Evolutionary conservation across 805 yeast genomes (phyloP).

Genomic region (Candida xiaguanensis): DNA sequence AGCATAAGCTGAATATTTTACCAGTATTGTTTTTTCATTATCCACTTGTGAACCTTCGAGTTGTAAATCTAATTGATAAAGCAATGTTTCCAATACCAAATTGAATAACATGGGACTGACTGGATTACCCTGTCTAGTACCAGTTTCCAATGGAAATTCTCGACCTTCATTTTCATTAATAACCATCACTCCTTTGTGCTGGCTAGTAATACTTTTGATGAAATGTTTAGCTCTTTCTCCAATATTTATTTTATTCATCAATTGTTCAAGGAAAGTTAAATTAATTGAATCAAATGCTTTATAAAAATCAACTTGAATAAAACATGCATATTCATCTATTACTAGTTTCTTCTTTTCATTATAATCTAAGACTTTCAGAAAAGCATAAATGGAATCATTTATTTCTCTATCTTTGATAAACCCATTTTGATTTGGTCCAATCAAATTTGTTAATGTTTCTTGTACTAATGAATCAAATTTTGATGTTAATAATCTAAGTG

Average conservation of each 20-base stretch:
- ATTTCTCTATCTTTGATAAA: not conserved
- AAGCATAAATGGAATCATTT: constrained; percentile 5
- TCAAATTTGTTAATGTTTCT: not conserved
- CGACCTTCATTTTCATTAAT: not conserved
- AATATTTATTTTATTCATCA: not conserved
- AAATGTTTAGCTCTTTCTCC: not conserved
- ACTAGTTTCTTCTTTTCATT: not conserved
- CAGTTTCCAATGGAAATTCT: not conserved
- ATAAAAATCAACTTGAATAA: constrained; percentile 1
- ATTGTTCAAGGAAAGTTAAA: not conserved
- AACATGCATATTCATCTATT: constrained; percentile 3
- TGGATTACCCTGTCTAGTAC: constrained; percentile 6
- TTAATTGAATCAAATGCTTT: constrained; percentile 4
- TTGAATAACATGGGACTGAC: constrained; percentile 3
- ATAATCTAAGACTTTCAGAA: not conserved
- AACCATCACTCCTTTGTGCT: not conserved
- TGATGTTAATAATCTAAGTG: not conserved
- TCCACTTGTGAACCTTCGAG: not conserved
- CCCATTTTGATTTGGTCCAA: constrained; percentile 2
- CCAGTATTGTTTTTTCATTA: not conserved
- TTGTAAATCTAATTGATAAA: not conserved
- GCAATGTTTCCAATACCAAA: constrained; percentile 1
- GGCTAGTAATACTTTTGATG: not conserved
- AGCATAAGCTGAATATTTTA: constrained; percentile 2
- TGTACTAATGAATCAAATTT: not conserved